Conservation (phyloP, 805 yeast species). For the Suhomyces canberraensis region DNA sequence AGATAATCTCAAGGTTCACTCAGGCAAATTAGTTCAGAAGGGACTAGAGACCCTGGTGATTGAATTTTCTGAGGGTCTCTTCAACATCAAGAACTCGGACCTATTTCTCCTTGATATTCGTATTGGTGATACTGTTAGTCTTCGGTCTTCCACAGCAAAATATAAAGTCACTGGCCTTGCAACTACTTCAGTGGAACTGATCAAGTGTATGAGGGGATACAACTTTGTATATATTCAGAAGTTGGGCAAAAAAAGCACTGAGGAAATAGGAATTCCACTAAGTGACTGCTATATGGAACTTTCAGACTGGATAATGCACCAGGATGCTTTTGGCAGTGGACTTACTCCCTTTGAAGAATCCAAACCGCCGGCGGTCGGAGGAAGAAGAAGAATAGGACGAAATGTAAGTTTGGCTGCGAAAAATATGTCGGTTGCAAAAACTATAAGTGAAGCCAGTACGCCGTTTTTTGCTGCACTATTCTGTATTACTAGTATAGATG, state of each 20-base stretch:
- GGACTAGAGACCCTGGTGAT: constrained; percentile 31
- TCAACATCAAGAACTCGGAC: constrained; percentile 33
- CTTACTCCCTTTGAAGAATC: no score
- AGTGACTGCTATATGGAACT: constrained; percentile 37
- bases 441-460: neutral
- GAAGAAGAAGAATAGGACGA: neutral
- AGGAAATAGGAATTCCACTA: constrained; percentile 21
- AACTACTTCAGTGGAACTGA: constrained; percentile 17
- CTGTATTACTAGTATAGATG: constrained; percentile 37
- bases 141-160: constrained; percentile 26
- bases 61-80: constrained; percentile 38
- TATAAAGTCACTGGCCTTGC: constrained; percentile 48
- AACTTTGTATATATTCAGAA: constrained; percentile 43
- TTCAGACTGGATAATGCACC: constrained; percentile 38
- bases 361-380: constrained; percentile 13
- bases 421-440: neutral
- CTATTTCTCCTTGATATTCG: constrained; percentile 49
- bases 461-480: constrained; percentile 24
- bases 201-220: constrained; percentile 61
- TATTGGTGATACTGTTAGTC: constrained; percentile 52
- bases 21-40: constrained; percentile 41
- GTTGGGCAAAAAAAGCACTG: constrained; percentile 12
- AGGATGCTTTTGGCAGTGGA: constrained; percentile 28
- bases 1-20: constrained; percentile 46
- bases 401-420: neutral